Percentiles rank a stretch among this genome's conserved stretches.
phyloP scores from a whole-genome alignment of 345 rosid genomes.

The Syzygium jambos region DNA sequence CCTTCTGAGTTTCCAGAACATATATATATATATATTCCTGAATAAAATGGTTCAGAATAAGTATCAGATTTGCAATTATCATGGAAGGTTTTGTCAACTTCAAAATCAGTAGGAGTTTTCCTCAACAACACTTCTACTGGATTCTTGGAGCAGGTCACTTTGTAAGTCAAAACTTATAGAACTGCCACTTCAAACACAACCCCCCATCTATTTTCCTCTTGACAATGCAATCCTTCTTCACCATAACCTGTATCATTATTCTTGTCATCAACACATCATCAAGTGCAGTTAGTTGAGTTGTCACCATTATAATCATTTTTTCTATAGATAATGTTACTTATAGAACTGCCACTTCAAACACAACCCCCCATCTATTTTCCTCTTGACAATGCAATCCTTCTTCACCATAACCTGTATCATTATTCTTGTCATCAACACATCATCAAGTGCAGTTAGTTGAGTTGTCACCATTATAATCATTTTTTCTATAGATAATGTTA shows the following conservation, averaged over 20 bases:
- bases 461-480: neutral
- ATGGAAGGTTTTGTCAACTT: too few relatives aligned
- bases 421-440: neutral
- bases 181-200: neutral
- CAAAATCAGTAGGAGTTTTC: too few relatives aligned
- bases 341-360: neutral
- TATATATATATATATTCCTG: too few relatives aligned
- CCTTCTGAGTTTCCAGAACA: too few relatives aligned
- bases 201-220: neutral
- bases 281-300: neutral
- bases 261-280: neutral
- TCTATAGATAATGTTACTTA: neutral
- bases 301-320: neutral
- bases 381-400: neutral
- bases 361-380: neutral
- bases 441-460: neutral
- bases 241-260: neutral
- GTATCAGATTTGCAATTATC: too few relatives aligned
- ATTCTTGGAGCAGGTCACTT: conserved; percentile 96
- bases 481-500: neutral
- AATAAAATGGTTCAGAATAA: too few relatives aligned
- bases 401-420: neutral
- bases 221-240: neutral
- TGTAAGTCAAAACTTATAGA: conserved; percentile 47
- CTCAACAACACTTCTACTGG: conserved; percentile 51